These are phyloP conservation scores for Lathyrus tuberosus DNA, from an alignment of 306 rosid species.

Conservation along the genomic window DNA sequence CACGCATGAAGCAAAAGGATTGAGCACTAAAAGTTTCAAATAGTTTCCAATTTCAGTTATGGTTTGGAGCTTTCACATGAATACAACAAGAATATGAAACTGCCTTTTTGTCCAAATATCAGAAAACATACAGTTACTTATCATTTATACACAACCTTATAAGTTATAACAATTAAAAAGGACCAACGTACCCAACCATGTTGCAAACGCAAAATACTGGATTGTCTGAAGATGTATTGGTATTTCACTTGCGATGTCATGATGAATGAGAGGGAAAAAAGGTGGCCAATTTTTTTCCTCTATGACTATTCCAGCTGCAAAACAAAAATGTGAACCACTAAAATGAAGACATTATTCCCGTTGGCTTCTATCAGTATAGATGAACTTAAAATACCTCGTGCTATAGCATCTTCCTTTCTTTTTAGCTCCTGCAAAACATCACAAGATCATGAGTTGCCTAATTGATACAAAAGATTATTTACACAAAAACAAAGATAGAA, in stretches of 20 bases:
- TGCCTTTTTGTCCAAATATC: slow-evolving; percentile 12
- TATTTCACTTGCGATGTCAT: slow-evolving; percentile 80
- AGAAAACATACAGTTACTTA: slow-evolving; percentile 25
- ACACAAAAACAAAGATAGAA: neutral
- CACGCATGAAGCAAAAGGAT: neutral
- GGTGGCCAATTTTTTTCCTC: slow-evolving; percentile 95
- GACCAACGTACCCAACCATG: slow-evolving; percentile 76
- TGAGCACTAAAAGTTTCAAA: slow-evolving; percentile 1
- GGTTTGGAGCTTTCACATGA: slow-evolving; percentile 9
- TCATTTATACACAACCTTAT: slow-evolving; percentile 28
- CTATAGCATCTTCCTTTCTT: slow-evolving; percentile 78
- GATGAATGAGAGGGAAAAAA: slow-evolving; percentile 81
- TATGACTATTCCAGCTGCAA: slow-evolving; percentile 78
- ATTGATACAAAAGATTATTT: slow-evolving; percentile 18
- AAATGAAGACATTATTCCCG: neutral
- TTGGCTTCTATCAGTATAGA: slow-evolving; percentile 8
- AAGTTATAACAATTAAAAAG: neutral
- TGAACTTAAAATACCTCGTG: slow-evolving; percentile 61
- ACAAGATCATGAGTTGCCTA: slow-evolving; percentile 32
- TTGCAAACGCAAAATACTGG: slow-evolving; percentile 86
- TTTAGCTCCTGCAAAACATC: slow-evolving; percentile 69
- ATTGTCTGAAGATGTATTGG: slow-evolving; percentile 85
- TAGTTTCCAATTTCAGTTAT: neutral
- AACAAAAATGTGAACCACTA: slow-evolving; percentile 25
- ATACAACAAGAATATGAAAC: slow-evolving; percentile 37